A percentile compares a stretch with the other conserved stretches of the same genome.
Conservation (phyloP, 176 grass and related monocot species). For the Oryza longistaminata region DNA sequence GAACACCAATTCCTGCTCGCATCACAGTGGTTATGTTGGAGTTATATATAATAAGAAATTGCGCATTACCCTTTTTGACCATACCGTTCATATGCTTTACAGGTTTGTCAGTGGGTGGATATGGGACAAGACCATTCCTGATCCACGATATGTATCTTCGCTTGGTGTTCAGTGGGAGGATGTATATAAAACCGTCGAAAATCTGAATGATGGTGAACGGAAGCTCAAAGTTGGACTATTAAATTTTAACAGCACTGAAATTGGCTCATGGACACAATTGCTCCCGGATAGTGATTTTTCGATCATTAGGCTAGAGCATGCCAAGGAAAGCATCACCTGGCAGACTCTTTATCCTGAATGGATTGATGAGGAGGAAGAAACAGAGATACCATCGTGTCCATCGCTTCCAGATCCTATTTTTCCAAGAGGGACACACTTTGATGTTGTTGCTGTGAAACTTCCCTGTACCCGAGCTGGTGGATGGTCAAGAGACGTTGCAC, state of each 20-base stretch:
- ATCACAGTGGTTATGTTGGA: neutral
- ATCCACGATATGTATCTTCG: conserved; percentile 73
- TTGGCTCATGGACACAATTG: conserved; percentile 59
- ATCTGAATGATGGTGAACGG: conserved; percentile 42
- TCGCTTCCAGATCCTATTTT: conserved; percentile 62
- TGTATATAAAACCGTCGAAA: conserved; percentile 51
- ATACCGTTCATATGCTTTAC: conserved; percentile 32
- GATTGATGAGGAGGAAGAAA: conserved; percentile 97
- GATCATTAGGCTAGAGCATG: conserved; percentile 58
- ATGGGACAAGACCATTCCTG: conserved; percentile 65
- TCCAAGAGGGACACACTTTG: conserved; percentile 49
- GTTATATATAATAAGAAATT: conserved; percentile 11
- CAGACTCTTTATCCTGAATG: conserved; percentile 83
- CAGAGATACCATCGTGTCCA: conserved; percentile 74
- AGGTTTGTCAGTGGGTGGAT: conserved; percentile 88
- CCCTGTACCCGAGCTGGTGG: conserved; percentile 54
- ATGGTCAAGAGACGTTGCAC: conserved; percentile 85
- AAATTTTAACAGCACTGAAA: conserved; percentile 83
- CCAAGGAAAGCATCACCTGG: conserved; percentile 73
- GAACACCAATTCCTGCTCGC: neutral
- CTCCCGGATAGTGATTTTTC: conserved; percentile 70
- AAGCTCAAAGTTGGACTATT: conserved; percentile 69
- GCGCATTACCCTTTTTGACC: conserved; percentile 13
- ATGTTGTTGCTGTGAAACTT: conserved; percentile 88
- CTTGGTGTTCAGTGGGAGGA: conserved; percentile 60